Evolutionary conservation across 75 land plant genomes (phyloP), one percentile per base, ranked within the genome.

Genomic region (Pinus tabuliformis): DNA sequence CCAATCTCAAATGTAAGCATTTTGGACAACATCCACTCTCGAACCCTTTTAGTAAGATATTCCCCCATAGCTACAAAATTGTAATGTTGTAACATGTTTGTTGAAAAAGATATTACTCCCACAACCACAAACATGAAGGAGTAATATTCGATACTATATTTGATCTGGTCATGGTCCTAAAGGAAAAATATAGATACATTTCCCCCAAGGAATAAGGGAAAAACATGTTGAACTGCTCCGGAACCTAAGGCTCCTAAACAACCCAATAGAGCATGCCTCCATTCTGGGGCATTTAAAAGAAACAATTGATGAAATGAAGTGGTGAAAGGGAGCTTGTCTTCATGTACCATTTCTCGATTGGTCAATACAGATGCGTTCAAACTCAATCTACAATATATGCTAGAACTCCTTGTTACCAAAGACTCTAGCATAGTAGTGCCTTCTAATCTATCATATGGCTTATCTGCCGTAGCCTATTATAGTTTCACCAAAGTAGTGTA

Each of bases 31-130:
- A 95, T 82, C 26, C 57, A 61, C 80, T 95, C 93, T 5, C 93
- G 33, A 8, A 95, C 77, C 70, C 98, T 77, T 78, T 86, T 92
- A 8, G 93, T 90, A 20, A 95, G 70, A 20, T 65, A 37, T 58
- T 88, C 95, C 24, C 95, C 98, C 91, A 92, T 87, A 49, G 72
- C 58, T 3, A 81, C 91, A 36, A 91, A 94, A 66, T 76, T 84
- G 84, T 90, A 90, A 64, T 91, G 95, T 76, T 90, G 92, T 2
- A 83, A 56, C 4, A 87, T 30, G 62, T 88, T 92, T 3, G 81
- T 70, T 56, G 76, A 4, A 73, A 92, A 76, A 11, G 76, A 82
- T 45, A 79, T 73, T 20, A 82, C 49, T 4, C 83, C 85, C 56
- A 94, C 57, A 3, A 70, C 76, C 45, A 79, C 37, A 77, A 94